Base-by-base conservation (phyloP, 345 rosid genomes). In the Aquilaria sinensis region DNA sequence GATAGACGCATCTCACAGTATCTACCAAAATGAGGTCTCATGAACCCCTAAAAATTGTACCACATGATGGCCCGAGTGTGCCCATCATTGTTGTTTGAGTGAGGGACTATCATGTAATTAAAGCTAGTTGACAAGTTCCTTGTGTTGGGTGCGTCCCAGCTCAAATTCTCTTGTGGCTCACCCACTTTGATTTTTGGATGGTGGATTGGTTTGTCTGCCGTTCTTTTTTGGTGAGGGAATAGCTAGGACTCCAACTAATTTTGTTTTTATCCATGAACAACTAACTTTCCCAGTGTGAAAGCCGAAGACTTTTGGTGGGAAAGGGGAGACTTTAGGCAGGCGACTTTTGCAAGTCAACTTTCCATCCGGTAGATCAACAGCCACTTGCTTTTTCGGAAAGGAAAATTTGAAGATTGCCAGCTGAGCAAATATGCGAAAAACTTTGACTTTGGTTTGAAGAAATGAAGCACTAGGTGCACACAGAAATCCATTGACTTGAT, bases 221-320 rank as follows among this genome's bases (percentile, higher is more conserved):
- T 23, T 47, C 15, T 43, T 51, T 46, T 16, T 34, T n/a, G 10
- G 0, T 23, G 23, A 23, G 23, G 23, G 23, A 1, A 23, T 23
- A 23, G 23, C 13, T 33, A 45, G 33, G 33, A 45, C 23, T n/a
- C 48, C 53, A 2, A 2, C 45, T 60, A 29, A 60, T 46, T 60
- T 29, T 51, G 29, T 13, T 4, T 51, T 51, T 51, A 37, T 37
- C 43, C 23, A 15, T 16, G 7, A 58, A 3, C 31, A 29, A 14
- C 43, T 57, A 30, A 37, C 60, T 12, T 29, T 34, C 8, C 0
- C 8, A 37, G 43, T 37, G 43, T 37, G 43, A 37, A 37, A 5
- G 43, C 55, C 29, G 33, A 29, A 12, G 12, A 16, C 33, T 34
- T 12, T 0, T 12, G 2, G 66, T 69, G 79, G 75, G 79, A 75